Percentiles rank a stretch among this genome's conserved stretches.
These are phyloP conservation scores for Citrus trifoliata DNA, from an alignment of 345 rosid species.

Conservation along the genomic window DNA sequence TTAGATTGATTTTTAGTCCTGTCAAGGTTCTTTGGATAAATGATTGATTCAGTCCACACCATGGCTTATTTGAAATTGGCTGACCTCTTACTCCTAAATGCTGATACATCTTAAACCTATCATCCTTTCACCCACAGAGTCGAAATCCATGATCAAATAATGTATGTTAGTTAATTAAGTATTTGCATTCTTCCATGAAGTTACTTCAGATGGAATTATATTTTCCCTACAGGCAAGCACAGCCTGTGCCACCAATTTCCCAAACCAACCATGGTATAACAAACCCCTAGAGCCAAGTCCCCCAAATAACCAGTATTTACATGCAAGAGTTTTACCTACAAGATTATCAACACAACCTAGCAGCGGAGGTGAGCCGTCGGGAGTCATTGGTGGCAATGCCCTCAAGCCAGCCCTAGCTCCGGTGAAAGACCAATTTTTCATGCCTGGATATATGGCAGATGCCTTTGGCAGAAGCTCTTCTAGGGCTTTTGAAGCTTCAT, in stretches of 20 bases:
- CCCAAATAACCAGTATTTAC: slow-evolving; percentile 71
- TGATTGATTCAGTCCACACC: too few relatives aligned
- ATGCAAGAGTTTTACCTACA: slow-evolving; percentile 30
- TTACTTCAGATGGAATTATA: slow-evolving; percentile 56
- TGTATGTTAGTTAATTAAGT: not conserved
- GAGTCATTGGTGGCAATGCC: slow-evolving; percentile 85
- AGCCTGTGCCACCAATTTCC: slow-evolving; percentile 67
- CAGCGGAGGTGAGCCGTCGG: slow-evolving; percentile 80
- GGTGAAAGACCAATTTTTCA: slow-evolving; percentile 53
- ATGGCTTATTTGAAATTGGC: too few relatives aligned
- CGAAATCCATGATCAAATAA: too few relatives aligned
- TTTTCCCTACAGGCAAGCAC: slow-evolving; percentile 58
- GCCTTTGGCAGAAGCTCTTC: slow-evolving; percentile 77
- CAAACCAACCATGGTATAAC: slow-evolving; percentile 80
- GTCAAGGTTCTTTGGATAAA: too few relatives aligned
- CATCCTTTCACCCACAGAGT: too few relatives aligned
- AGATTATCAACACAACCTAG: slow-evolving; percentile 62
- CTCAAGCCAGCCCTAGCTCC: slow-evolving; percentile 86
- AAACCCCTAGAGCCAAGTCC: slow-evolving; percentile 93
- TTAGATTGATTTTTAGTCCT: too few relatives aligned
- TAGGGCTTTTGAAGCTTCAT: slow-evolving; percentile 75
- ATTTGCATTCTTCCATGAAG: slow-evolving; percentile 60
- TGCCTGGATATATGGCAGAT: slow-evolving; percentile 58
- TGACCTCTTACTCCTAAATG: too few relatives aligned
- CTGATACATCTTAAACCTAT: too few relatives aligned